phyloP scores from a whole-genome alignment of 1,284 basidiomycete species.

The Pyrrhoderma lamaoense region DNA sequence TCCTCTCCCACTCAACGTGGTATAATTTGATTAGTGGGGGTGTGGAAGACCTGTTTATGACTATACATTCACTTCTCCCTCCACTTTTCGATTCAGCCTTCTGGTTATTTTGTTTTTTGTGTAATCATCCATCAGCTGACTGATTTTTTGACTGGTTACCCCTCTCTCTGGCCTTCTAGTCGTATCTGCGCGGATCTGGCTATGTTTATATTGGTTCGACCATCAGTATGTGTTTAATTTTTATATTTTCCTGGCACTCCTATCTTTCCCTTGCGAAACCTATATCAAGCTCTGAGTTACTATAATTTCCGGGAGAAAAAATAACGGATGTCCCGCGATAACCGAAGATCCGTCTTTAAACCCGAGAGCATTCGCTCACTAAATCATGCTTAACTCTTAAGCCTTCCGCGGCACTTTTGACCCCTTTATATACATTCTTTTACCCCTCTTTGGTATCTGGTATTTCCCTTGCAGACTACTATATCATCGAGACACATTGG shows the following conservation, averaged over 20 bases:
- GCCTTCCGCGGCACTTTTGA: neutral
- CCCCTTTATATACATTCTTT: neutral
- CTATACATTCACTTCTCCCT: neutral
- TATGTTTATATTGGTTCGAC: constrained; percentile 91
- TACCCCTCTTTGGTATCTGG: too few relatives aligned
- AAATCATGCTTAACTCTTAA: neutral
- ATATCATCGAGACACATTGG: too few relatives aligned
- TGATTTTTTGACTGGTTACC: constrained; percentile 18
- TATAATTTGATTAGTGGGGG: constrained; percentile 1
- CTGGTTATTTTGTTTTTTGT: neutral
- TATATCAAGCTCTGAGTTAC: too few relatives aligned
- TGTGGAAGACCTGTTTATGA: constrained; percentile 16
- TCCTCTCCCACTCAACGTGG: constrained; percentile 8
- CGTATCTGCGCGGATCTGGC: constrained; percentile 87
- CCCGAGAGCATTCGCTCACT: too few relatives aligned
- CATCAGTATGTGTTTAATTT: constrained; percentile 58
- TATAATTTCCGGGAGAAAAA: neutral
- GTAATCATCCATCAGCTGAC: neutral
- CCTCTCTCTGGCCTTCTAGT: constrained; percentile 39
- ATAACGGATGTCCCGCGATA: neutral
- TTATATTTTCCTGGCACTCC: neutral
- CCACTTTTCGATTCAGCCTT: neutral
- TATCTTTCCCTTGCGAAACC: neutral
- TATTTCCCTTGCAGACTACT: too few relatives aligned
- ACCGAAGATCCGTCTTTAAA: too few relatives aligned